Evolutionary conservation across 23 red algal genomes (phyloP).

Genomic region (Gracilaria caudata): DNA sequence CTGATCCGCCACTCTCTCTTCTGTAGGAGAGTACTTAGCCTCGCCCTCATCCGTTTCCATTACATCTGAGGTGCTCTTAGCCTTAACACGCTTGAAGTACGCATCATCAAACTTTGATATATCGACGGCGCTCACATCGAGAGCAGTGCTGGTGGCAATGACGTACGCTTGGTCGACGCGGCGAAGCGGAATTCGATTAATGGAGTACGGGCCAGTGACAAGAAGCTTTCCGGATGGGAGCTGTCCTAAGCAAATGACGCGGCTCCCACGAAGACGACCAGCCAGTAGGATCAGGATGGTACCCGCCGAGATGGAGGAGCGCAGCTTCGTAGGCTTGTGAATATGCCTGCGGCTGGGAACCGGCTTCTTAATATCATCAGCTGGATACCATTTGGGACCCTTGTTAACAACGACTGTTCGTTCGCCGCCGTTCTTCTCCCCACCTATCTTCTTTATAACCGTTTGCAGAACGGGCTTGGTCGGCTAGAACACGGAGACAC

Average conservation of each 20-base stretch:
- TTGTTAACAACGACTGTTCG: constrained; percentile 53
- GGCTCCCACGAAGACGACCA: constrained; percentile 76
- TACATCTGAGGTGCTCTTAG: constrained; percentile 49
- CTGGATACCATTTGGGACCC: constrained; percentile 69
- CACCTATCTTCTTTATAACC: constrained; percentile 67
- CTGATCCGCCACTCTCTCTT: constrained; percentile 78
- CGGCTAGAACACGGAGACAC: not conserved
- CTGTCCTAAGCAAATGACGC: constrained; percentile 87
- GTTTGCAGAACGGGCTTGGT: constrained; percentile 46
- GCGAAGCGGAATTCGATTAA: constrained; percentile 95
- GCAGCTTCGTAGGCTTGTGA: constrained; percentile 85
- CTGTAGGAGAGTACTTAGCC: constrained; percentile 49
- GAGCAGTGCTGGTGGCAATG: constrained; percentile 79
- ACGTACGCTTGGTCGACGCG: constrained; percentile 94
- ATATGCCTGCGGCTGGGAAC: constrained; percentile 76
- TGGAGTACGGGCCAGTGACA: constrained; percentile 85
- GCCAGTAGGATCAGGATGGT: constrained; percentile 85
- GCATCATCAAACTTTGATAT: constrained; percentile 82
- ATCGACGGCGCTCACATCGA: constrained; percentile 81
- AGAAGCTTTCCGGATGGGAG: constrained; percentile 85
- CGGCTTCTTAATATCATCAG: constrained; percentile 81
- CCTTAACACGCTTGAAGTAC: constrained; percentile 82
- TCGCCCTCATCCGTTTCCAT: constrained; percentile 68
- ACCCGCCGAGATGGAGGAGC: constrained; percentile 85
- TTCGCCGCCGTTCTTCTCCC: constrained; percentile 72